Base-by-base conservation (phyloP, 2,329 filamentous ascomycete species). In the Chalaropsis thielavioides region DNA sequence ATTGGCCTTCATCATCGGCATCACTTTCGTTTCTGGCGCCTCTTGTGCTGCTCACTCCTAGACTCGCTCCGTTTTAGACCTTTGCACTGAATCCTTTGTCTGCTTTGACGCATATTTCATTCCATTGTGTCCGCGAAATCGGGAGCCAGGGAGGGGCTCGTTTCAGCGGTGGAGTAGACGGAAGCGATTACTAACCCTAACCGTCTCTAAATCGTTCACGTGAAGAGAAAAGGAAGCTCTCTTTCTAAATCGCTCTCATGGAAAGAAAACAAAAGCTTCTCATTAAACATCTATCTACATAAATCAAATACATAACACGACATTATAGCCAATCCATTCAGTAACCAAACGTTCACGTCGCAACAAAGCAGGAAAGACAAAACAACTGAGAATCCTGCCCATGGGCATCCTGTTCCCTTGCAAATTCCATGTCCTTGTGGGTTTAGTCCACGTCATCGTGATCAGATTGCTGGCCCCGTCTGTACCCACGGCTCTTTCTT, bases 401-500 rank as follows among this genome's bases (percentile, higher is more conserved):
- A 60, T 27, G 44, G 38, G 40, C 60, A 1, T 35, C 49, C 49
- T 64, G 62, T 64, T 61, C 24, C 8, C 17, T 38, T 8, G 35
- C 35, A 38, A 38, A 38, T 38, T 38, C 35, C 7, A 38, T 8
- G 35, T 1, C 35, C 10, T 38, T 6, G 35, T 10, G 35, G 7
- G 7, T 43, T 59, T 41, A 64, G 40, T 62, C 63, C 10, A 66
- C 66, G 40, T 61, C 63, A 40, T 63, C 46, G 46, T 59, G 54
- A 31, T 63, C 58, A 19, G 43, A 61, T 49, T 67, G 58, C 40
- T 63, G 61, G 43, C 31, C 43, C 41, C 64, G 61, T 60, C 64
- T 66, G 41, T 66, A 63, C 38, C 60, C 66, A 64, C 63, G 68
- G 46, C 67, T 70, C 69, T 63, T 41, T 75, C 74, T 19, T 73